A percentile compares a stretch with the other conserved stretches of the same genome.
Conservation (phyloP, 2,329 filamentous ascomycete genomes). For the Fusarium paranaense region DNA sequence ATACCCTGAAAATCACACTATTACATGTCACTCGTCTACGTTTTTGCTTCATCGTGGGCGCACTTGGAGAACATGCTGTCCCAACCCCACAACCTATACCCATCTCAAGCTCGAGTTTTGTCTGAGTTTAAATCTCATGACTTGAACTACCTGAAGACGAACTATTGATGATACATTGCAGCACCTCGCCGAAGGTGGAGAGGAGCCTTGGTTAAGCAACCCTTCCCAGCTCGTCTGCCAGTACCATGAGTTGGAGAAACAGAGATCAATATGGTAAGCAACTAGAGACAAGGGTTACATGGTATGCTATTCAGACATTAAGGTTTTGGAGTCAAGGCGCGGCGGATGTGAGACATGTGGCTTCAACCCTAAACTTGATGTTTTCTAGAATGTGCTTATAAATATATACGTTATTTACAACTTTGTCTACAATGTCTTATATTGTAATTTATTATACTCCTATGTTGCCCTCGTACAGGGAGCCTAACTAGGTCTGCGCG, state of each 20-base stretch:
- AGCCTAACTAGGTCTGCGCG: too few relatives aligned
- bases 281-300: neutral
- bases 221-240: slow-evolving; percentile 9
- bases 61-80: neutral
- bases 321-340: slow-evolving; percentile 5
- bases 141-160: neutral
- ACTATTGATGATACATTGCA: slow-evolving; percentile 31
- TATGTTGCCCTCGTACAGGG: too few relatives aligned
- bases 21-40: neutral
- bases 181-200: slow-evolving; percentile 9
- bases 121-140: neutral
- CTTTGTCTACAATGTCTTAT: too few relatives aligned
- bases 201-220: slow-evolving; percentile 21
- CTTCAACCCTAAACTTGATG: neutral
- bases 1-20: neutral
- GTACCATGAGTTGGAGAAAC: slow-evolving; percentile 14
- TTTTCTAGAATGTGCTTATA: neutral
- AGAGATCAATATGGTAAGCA: slow-evolving; percentile 20
- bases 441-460: too few relatives aligned
- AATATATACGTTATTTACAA: too few relatives aligned
- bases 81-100: neutral
- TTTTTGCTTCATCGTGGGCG: neutral
- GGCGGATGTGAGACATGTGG: slow-evolving; percentile 2
- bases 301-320: slow-evolving; percentile 3
- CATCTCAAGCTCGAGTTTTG: neutral